These are phyloP conservation scores for Thalassiosira exigua DNA, from an alignment of 352 stramenopile species.

Conservation along the genomic window DNA sequence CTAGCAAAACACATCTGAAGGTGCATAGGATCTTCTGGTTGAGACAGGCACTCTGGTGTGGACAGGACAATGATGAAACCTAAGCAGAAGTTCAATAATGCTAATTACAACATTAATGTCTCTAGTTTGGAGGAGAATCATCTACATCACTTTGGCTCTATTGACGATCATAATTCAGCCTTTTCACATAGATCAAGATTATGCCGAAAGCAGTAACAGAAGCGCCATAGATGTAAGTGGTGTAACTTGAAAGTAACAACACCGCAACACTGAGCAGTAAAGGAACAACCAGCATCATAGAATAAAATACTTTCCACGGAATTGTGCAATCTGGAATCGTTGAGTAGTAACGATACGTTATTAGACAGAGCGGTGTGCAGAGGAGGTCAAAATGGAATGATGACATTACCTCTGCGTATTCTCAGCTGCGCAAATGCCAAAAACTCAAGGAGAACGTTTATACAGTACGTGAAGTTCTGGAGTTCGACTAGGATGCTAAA, in stretches of 20 bases:
- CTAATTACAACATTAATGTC: no score
- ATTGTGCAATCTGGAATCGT: conserved; percentile 18
- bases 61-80: no score
- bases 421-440: neutral
- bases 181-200: conserved; percentile 30
- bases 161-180: no score
- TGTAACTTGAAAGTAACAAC: conserved; percentile 46
- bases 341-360: no score
- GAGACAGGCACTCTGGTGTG: no score
- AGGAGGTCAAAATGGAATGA: conserved; percentile 29
- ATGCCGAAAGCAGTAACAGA: conserved; percentile 1
- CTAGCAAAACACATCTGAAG: no score
- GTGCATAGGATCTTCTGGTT: no score
- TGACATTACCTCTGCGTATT: neutral
- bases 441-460: neutral
- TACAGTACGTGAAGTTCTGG: neutral
- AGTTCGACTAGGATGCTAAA: neutral
- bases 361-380: conserved; percentile 2
- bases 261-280: conserved; percentile 44
- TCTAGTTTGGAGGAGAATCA: no score
- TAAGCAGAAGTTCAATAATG: no score
- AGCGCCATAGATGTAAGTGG: conserved; percentile 53
- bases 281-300: conserved; percentile 35
- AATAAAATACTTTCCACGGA: no score
- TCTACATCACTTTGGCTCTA: no score